Conservation (phyloP, 1,284 basidiomycete species). For the Boletus holoroseus region DNA sequence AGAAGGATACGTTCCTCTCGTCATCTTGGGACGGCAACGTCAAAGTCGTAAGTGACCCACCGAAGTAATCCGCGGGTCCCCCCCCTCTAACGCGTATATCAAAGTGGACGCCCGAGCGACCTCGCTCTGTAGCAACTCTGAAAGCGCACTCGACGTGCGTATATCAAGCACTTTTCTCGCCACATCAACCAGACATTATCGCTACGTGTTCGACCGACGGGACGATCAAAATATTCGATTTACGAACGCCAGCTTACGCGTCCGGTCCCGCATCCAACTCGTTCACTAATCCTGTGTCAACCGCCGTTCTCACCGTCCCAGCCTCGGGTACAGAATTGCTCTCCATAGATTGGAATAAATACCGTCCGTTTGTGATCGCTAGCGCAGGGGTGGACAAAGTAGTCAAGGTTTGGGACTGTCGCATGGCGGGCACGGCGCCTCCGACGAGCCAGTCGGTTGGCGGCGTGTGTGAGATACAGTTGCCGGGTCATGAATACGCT, state of each 20-base stretch:
- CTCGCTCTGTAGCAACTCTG: constrained; percentile 73
- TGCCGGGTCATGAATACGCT: constrained; percentile 78
- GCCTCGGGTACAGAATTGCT: constrained; percentile 70
- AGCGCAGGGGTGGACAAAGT: constrained; percentile 78
- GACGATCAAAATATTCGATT: constrained; percentile 75
- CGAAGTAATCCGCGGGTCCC: neutral
- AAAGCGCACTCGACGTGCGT: constrained; percentile 81
- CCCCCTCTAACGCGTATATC: neutral
- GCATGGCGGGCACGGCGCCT: constrained; percentile 59
- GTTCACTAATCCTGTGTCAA: constrained; percentile 59
- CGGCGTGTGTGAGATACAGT: constrained; percentile 59
- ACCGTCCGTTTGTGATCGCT: constrained; percentile 72
- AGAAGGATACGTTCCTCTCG: constrained; percentile 86
- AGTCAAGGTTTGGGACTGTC: constrained; percentile 81
- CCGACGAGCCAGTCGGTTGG: constrained; percentile 52
- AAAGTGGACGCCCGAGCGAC: constrained; percentile 84
- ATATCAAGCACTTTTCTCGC: constrained; percentile 88
- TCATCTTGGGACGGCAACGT: constrained; percentile 91
- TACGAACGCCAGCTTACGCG: constrained; percentile 53
- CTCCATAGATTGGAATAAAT: constrained; percentile 91
- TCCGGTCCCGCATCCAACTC: constrained; percentile 42
- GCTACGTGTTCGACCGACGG: constrained; percentile 86
- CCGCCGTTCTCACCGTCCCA: constrained; percentile 64
- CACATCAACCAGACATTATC: constrained; percentile 78
- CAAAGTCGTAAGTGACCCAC: constrained; percentile 63